Evolutionary conservation across 345 rosid genomes (phyloP), one percentile per base, ranked within the genome.

Genomic region (Brassica nigra): DNA sequence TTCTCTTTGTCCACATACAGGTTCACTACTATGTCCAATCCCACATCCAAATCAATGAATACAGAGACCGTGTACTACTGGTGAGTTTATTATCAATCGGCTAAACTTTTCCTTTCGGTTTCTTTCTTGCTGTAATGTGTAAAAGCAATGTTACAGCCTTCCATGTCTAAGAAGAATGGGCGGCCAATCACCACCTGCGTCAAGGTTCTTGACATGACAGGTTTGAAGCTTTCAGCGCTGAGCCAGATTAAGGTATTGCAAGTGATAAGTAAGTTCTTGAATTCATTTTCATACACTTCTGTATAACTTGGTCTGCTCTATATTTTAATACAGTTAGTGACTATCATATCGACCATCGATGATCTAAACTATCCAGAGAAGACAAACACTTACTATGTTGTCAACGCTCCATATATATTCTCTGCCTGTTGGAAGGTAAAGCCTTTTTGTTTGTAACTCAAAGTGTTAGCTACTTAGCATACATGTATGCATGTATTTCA

Each of bases 341-440:
- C 98, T 55, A 81, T 86, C 71, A 90, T 95, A 86, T 82, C 98
- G 1, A 91, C 90, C 23, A 83, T 95, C 44, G 98, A 95, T 82
- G 99, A 95, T 83, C 83, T 91, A 83, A 95, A 95, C 86, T 95
- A 95, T 80, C 99, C 99, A 1, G 98, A 95, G 90, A 95, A 88
- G 91, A 90, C 99, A 20, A 83, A 85, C 74, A 84, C 94, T 0
- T 95, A 95, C 80, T 95, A 89, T 82, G 87, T 93, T 76, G 98
- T 89, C 59, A 95, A 95, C 69, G 98, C 82, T 57, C 99, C 98
- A 15, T 93, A 91, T 78, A 85, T 95, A 85, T 95, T 95, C 83
- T 90, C 98, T 6, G 93, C 98, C 54, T 90, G 98, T 83, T 95
- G 97, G 97, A 95, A 90, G 91, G 96, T 89, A 68, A 52, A 80